These are phyloP conservation scores for Ogataea methylovora DNA, from an alignment of 805 yeast species.

Conservation along the genomic window DNA sequence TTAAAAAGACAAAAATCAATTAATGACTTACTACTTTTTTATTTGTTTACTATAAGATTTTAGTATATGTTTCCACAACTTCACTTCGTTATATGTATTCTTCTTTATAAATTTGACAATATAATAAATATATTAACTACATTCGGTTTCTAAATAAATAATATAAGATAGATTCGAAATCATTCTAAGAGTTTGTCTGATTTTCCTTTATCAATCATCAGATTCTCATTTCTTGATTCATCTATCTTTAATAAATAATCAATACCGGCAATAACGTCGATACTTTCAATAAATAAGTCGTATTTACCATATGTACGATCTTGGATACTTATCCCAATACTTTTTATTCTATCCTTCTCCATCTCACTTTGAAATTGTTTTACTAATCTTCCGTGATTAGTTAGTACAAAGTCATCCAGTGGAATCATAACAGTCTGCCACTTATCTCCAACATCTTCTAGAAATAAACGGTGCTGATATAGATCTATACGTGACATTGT, in stretches of 20 bases:
- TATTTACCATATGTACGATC: conserved; percentile 77
- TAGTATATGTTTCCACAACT: no score
- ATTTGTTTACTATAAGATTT: no score
- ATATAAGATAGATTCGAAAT: no score
- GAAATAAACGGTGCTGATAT: conserved; percentile 73
- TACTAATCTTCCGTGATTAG: conserved; percentile 62
- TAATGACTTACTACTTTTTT: neutral
- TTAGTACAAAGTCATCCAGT: conserved; percentile 69
- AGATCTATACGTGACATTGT: conserved; percentile 71
- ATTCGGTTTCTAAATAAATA: no score
- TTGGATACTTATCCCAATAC: conserved; percentile 70
- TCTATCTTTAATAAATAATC: conserved; percentile 36
- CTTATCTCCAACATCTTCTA: conserved; percentile 45
- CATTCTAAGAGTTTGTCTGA: no score
- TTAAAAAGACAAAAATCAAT: neutral
- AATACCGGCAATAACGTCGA: conserved; percentile 58
- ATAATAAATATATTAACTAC: no score
- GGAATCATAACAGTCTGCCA: conserved; percentile 38
- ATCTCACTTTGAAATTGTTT: conserved; percentile 49
- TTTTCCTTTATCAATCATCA: no score
- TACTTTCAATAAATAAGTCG: conserved; percentile 60
- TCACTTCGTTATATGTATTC: no score
- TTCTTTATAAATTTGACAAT: no score
- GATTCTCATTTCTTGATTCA: conserved; percentile 28
- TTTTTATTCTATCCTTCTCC: conserved; percentile 57